Conservation (phyloP, 1,284 basidiomycete genomes). For the Athelia sp. region DNA sequence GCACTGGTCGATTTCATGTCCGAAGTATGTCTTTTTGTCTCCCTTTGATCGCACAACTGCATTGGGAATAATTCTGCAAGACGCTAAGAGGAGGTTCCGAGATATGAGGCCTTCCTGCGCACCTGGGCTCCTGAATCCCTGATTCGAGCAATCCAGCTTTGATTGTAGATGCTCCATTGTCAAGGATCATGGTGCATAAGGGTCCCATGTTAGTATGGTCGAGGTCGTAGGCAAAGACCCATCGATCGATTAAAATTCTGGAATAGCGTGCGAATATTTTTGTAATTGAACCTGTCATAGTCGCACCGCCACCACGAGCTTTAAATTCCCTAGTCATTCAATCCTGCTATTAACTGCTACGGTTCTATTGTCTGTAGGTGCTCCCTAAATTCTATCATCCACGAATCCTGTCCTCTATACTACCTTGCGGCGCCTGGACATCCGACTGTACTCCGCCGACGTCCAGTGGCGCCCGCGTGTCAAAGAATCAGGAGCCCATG, state of each 20-base stretch:
- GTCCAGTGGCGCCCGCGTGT: too few species aligned
- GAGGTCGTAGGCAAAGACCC: too few species aligned
- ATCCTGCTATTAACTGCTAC: too few species aligned
- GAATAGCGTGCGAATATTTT: too few species aligned
- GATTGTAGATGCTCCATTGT: constrained; percentile 82
- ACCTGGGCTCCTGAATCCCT: constrained; percentile 26
- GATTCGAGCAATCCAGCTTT: constrained; percentile 60
- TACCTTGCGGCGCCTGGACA: background rate
- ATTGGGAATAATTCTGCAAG: constrained; percentile 65
- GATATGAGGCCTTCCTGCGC: constrained; percentile 6
- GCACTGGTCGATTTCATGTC: constrained; percentile 75
- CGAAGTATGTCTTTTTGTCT: constrained; percentile 76
- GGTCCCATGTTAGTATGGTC: constrained; percentile 32
- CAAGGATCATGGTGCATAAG: constrained; percentile 61
- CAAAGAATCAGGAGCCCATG: background rate
- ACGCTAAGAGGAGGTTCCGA: constrained; percentile 6
- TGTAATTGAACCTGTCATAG: too few species aligned
- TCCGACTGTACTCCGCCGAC: too few species aligned
- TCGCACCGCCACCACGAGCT: too few species aligned
- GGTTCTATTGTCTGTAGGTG: too few species aligned
- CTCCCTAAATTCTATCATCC: too few species aligned
- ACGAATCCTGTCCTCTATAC: too few species aligned
- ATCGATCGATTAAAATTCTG: too few species aligned
- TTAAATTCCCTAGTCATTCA: too few species aligned
- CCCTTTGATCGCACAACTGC: constrained; percentile 76